Percentiles rank a stretch among this genome's conserved stretches.
Conservation (phyloP, 129 eudicot species). For the Tanacetum coccineum region DNA sequence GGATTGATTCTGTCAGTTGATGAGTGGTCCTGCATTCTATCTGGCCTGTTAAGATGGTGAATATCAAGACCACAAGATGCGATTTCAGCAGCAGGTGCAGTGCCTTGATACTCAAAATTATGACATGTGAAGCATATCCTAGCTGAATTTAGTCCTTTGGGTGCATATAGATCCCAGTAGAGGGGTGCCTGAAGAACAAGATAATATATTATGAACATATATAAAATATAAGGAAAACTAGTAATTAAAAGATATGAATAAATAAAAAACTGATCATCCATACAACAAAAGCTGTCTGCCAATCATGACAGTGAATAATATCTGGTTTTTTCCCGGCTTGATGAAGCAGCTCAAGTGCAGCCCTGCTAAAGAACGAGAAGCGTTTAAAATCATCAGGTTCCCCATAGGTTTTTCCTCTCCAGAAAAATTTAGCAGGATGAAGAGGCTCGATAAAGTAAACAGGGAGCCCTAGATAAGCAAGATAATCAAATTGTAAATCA, state of each 20-base stretch:
- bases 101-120: slow-evolving; percentile 95
- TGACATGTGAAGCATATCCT: slow-evolving; percentile 96
- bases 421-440: slow-evolving; percentile 85
- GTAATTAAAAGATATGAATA: background rate
- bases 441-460: slow-evolving; percentile 96
- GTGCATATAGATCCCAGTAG: slow-evolving; percentile 94
- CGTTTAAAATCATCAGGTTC: slow-evolving; percentile 91
- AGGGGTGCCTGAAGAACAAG: slow-evolving; percentile 65
- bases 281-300: slow-evolving; percentile 99
- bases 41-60: slow-evolving; percentile 78
- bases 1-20: slow-evolving; percentile 72
- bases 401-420: slow-evolving; percentile 93
- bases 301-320: slow-evolving; percentile 97
- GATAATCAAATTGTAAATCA: background rate
- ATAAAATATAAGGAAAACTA: slow-evolving; percentile 7
- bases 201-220: background rate
- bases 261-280: slow-evolving; percentile 15
- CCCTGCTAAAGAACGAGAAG: slow-evolving; percentile 96
- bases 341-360: slow-evolving; percentile 88
- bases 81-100: slow-evolving; percentile 82
- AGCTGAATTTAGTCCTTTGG: slow-evolving; percentile 89
- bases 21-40: slow-evolving; percentile 94
- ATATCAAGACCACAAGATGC: slow-evolving; percentile 97
- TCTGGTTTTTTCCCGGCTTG: slow-evolving; percentile 95
- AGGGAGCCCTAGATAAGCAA: slow-evolving; percentile 68